Evolutionary conservation across 805 yeast genomes (phyloP).

Genomic region (Isabelozyma pseudorhagii): DNA sequence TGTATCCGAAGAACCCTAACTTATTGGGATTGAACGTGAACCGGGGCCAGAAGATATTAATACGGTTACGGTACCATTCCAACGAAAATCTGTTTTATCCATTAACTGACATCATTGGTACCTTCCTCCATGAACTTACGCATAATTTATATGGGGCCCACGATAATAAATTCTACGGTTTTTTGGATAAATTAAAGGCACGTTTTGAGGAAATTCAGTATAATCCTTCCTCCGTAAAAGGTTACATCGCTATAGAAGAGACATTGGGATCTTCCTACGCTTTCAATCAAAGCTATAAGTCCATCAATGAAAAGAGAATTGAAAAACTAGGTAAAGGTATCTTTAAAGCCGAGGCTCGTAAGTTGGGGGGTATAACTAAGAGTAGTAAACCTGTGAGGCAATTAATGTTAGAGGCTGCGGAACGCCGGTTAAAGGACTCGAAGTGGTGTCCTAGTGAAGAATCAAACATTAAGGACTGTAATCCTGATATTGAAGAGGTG

Average conservation of each 20-base stretch:
- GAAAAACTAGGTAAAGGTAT: conserved; percentile 37
- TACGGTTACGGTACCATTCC: conserved; percentile 62
- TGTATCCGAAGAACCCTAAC: conserved; percentile 66
- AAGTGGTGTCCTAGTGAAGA: conserved; percentile 42
- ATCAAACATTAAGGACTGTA: conserved; percentile 20
- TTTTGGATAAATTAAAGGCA: conserved; percentile 57
- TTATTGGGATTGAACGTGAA: conserved; percentile 83
- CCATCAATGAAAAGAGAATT: conserved; percentile 37
- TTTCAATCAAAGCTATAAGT: conserved; percentile 10
- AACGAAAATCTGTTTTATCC: conserved; percentile 58
- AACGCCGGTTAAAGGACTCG: conserved; percentile 51
- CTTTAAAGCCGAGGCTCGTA: conserved; percentile 39
- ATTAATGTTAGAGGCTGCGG: conserved; percentile 59
- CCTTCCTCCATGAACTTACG: conserved; percentile 83
- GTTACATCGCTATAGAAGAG: conserved; percentile 48
- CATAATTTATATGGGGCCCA: conserved; percentile 84
- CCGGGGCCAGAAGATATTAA: conserved; percentile 65
- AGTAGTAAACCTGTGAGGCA: conserved; percentile 14
- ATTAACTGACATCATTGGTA: conserved; percentile 65
- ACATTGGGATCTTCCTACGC: conserved; percentile 37
- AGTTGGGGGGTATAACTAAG: conserved; percentile 16
- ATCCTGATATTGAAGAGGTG: conserved; percentile 46
- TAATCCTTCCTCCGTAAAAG: conserved; percentile 14
- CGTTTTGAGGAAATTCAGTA: conserved; percentile 45
- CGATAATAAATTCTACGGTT: conserved; percentile 63